These are phyloP conservation scores for Trichoderma oligosporum DNA, from an alignment of 2,329 filamentous ascomycete genomes.

Conservation along the genomic window DNA sequence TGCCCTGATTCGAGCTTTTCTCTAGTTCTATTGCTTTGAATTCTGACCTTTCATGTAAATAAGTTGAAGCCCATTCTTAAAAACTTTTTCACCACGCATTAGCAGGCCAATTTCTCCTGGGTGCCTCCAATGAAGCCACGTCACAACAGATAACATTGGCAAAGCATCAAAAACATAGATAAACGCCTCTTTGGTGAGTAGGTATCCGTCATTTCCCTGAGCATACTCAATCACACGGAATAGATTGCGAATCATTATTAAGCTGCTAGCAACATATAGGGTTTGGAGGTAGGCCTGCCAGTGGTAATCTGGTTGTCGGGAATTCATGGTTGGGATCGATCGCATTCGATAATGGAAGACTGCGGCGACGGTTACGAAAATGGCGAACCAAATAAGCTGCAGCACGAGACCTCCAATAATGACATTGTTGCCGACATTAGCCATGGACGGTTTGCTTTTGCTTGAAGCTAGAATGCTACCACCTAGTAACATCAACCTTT, in stretches of 20 bases:
- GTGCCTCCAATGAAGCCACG: constrained; percentile 24
- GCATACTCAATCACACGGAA: constrained; percentile 49
- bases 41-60: not conserved
- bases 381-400: constrained; percentile 54
- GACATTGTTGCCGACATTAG: constrained; percentile 44
- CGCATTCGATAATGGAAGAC: constrained; percentile 45
- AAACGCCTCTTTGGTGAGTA: constrained; percentile 39
- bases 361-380: constrained; percentile 49
- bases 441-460: not conserved
- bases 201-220: constrained; percentile 39
- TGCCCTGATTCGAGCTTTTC: too few relatives aligned
- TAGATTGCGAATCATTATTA: constrained; percentile 43
- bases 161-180: constrained; percentile 42
- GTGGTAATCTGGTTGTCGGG: constrained; percentile 17
- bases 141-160: constrained; percentile 26
- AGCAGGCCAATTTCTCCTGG: constrained; percentile 42
- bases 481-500: not conserved
- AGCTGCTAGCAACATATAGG: constrained; percentile 36
- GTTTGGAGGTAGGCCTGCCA: constrained; percentile 37
- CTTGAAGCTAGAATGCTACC: not conserved
- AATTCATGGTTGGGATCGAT: constrained; percentile 1
- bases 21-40: not conserved
- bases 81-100: not conserved
- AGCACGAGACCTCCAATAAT: constrained; percentile 55
- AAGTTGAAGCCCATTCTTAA: constrained; percentile 1